phyloP scores from a whole-genome alignment of 306 rosid species.

The Quercus ilex region DNA sequence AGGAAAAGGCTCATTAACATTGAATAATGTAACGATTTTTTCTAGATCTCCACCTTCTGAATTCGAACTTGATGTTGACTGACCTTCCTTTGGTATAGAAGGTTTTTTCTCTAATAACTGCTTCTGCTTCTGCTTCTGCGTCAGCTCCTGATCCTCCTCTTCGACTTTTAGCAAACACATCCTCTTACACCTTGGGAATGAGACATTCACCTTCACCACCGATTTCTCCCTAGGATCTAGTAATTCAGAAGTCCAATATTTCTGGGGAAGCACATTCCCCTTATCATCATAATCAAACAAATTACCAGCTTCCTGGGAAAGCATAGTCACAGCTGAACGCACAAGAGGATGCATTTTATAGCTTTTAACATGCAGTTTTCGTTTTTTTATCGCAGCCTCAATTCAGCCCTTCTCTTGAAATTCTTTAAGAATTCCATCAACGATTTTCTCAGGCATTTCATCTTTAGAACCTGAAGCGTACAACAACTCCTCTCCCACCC shows the following conservation, averaged over 20 bases:
- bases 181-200: too few relatives aligned
- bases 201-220: background rate
- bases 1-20: slow-evolving; percentile 28
- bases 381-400: background rate
- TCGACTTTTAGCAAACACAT: too few relatives aligned
- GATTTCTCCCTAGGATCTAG: background rate
- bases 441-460: background rate
- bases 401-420: slow-evolving; percentile 15
- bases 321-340: slow-evolving; percentile 22
- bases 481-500: slow-evolving; percentile 23
- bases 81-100: too few relatives aligned
- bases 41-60: too few relatives aligned
- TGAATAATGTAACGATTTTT: background rate
- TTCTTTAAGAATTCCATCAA: background rate
- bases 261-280: too few relatives aligned
- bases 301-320: background rate
- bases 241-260: too few relatives aligned
- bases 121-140: too few relatives aligned
- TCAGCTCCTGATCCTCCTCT: accelerated
- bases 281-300: slow-evolving; percentile 10
- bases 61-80: too few relatives aligned
- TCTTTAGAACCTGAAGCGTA: background rate
- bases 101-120: too few relatives aligned
- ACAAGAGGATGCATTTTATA: slow-evolving; percentile 22
- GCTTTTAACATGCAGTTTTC: background rate